Evolutionary conservation across 768 basidiomycete genomes (phyloP).

Genomic region (Lactarius evosmus): DNA sequence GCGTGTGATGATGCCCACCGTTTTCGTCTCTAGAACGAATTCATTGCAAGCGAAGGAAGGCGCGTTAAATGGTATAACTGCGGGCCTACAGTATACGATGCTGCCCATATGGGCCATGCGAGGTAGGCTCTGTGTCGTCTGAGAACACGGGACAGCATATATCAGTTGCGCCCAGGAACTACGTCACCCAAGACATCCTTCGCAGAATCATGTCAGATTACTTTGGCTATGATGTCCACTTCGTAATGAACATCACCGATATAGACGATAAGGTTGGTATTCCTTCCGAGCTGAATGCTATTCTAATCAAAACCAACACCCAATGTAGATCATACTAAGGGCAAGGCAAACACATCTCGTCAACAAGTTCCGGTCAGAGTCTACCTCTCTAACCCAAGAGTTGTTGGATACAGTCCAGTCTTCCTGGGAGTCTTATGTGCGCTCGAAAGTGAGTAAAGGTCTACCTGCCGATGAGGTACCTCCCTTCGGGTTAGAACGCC

Average conservation of each 20-base stretch:
- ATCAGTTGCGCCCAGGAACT: conserved; percentile 59
- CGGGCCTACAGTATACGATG: conserved; percentile 97
- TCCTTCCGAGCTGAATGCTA: conserved; percentile 23
- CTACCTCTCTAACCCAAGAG: conserved; percentile 49
- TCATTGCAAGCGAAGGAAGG: conserved; percentile 63
- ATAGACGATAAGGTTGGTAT: conserved; percentile 91
- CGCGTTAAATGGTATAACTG: conserved; percentile 99
- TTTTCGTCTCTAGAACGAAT: conserved; percentile 58
- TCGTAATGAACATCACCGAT: conserved; percentile 99
- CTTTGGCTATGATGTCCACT: conserved; percentile 96
- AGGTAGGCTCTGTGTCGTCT: conserved; percentile 48
- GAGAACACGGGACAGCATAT: background rate
- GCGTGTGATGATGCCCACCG: conserved; percentile 9
- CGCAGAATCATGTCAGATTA: conserved; percentile 90
- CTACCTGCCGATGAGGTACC: conserved; percentile 51
- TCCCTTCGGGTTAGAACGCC: conserved; percentile 47
- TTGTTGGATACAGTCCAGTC: conserved; percentile 55
- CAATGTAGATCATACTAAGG: conserved; percentile 82
- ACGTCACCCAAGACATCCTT: conserved; percentile 91
- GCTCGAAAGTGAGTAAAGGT: conserved; percentile 60
- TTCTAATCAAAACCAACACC: background rate
- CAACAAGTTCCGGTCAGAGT: conserved; percentile 56
- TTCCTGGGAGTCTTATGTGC: conserved; percentile 67
- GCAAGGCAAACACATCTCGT: conserved; percentile 79
- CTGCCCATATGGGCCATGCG: conserved; percentile 98